A percentile compares a stretch with the other conserved stretches of the same genome.
Conservation (phyloP, 148 eudicot species). For the Amaranthus cruentus region DNA sequence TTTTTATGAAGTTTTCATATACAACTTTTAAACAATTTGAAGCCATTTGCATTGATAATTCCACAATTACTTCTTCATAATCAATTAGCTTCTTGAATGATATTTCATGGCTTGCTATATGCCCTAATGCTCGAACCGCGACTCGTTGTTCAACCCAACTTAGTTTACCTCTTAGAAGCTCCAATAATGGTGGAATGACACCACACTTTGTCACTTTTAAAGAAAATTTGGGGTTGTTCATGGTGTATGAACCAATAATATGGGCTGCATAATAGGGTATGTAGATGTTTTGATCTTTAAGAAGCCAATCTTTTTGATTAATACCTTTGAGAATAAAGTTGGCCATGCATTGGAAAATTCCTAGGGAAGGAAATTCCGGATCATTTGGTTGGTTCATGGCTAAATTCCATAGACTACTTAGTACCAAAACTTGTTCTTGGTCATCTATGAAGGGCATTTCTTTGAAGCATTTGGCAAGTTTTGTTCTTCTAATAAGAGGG, state of each 20-base stretch:
- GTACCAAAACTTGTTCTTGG: slow-evolving; percentile 54
- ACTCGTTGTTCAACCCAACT: slow-evolving; percentile 88
- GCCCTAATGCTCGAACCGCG: slow-evolving; percentile 77
- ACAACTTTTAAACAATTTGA: slow-evolving; percentile 25
- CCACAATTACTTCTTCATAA: slow-evolving; percentile 49
- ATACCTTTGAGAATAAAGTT: slow-evolving; percentile 50
- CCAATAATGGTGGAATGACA: slow-evolving; percentile 58
- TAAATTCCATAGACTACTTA: slow-evolving; percentile 64
- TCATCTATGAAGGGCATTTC: slow-evolving; percentile 37
- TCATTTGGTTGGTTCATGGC: slow-evolving; percentile 71
- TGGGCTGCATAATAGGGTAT: slow-evolving; percentile 88
- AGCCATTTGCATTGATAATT: slow-evolving; percentile 26
- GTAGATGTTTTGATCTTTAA: slow-evolving; percentile 58
- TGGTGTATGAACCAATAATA: slow-evolving; percentile 76
- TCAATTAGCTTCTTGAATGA: slow-evolving; percentile 45
- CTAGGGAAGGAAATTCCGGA: slow-evolving; percentile 64
- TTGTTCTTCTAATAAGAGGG: slow-evolving; percentile 34
- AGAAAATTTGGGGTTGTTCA: slow-evolving; percentile 54
- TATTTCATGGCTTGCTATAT: slow-evolving; percentile 60
- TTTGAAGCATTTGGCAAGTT: slow-evolving; percentile 47
- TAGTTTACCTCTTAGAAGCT: slow-evolving; percentile 61
- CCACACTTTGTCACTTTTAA: slow-evolving; percentile 55
- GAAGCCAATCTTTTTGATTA: slow-evolving; percentile 51
- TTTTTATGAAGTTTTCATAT: slow-evolving; percentile 26
- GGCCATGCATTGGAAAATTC: slow-evolving; percentile 70